These are phyloP conservation scores for Saccharomycopsis oosterbeekiorum DNA, from an alignment of 805 yeast species.

Conservation along the genomic window DNA sequence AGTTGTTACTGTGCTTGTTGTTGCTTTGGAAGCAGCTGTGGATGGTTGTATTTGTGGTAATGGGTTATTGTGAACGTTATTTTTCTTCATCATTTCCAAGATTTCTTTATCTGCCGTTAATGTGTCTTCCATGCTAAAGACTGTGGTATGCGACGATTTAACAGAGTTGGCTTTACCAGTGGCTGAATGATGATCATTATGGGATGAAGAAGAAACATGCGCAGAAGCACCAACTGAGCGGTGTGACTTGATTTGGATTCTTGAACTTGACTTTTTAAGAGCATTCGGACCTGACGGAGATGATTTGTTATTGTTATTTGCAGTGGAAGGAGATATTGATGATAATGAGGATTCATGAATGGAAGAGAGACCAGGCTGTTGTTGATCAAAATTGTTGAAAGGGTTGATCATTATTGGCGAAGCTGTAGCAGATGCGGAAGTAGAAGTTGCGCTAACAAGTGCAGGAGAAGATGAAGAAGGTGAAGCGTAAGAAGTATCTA, in stretches of 20 bases:
- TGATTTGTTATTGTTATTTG: neutral
- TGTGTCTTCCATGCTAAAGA: slow-evolving; percentile 15
- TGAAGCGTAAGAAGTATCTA: neutral
- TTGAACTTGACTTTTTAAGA: neutral
- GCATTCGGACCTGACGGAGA: neutral
- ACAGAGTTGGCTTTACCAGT: neutral
- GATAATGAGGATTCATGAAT: neutral
- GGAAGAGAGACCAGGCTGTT: neutral
- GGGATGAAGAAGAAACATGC: neutral
- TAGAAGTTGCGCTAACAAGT: neutral
- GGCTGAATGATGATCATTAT: neutral
- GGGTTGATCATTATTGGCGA: neutral
- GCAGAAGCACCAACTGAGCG: neutral
- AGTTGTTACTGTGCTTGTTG: neutral
- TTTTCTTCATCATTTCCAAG: neutral
- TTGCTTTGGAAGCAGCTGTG: neutral
- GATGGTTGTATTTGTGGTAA: neutral
- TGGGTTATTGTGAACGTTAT: neutral
- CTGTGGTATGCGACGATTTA: slow-evolving; percentile 3
- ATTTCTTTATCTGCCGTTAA: slow-evolving; percentile 12
- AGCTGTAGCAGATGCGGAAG: neutral
- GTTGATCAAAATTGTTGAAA: neutral
- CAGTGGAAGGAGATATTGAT: neutral
- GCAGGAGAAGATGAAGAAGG: neutral
- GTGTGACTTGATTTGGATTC: neutral